These are phyloP conservation scores for Nitzschia inconspicua DNA, from an alignment of 108 stramenopile species.

Conservation along the genomic window DNA sequence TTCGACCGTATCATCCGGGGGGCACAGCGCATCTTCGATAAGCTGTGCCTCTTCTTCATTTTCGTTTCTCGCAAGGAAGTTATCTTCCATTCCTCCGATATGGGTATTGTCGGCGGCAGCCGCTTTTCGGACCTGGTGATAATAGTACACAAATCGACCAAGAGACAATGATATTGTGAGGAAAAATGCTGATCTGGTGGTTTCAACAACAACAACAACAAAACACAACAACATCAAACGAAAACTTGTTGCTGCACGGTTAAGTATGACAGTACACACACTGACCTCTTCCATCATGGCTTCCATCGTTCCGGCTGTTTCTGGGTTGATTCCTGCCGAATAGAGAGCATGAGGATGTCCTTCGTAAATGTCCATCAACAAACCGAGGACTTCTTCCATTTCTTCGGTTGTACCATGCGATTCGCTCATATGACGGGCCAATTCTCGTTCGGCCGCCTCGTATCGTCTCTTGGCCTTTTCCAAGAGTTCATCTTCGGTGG, in stretches of 20 bases:
- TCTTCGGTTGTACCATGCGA: slow-evolving; percentile 55
- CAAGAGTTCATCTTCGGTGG: slow-evolving; percentile 75
- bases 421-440: slow-evolving; percentile 49
- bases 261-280: background rate
- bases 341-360: slow-evolving; percentile 77
- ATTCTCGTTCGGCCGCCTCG: slow-evolving; percentile 79
- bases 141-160: background rate
- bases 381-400: slow-evolving; percentile 60
- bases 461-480: slow-evolving; percentile 64
- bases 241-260: too few species aligned
- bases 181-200: too few species aligned
- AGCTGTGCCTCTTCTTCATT: slow-evolving; percentile 74
- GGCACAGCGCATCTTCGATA: slow-evolving; percentile 77
- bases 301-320: slow-evolving; percentile 55
- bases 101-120: slow-evolving; percentile 65
- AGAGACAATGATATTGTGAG: background rate
- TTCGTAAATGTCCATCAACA: slow-evolving; percentile 76
- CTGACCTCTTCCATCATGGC: slow-evolving; percentile 75
- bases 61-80: slow-evolving; percentile 15
- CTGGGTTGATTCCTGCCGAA: slow-evolving; percentile 80
- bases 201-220: too few species aligned
- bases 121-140: slow-evolving; percentile 63
- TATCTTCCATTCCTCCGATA: slow-evolving; percentile 25
- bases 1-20: slow-evolving; percentile 84
- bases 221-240: too few species aligned